Conservation (phyloP, 2,329 filamentous ascomycete species). For the Sclerotiophoma versabilis region DNA sequence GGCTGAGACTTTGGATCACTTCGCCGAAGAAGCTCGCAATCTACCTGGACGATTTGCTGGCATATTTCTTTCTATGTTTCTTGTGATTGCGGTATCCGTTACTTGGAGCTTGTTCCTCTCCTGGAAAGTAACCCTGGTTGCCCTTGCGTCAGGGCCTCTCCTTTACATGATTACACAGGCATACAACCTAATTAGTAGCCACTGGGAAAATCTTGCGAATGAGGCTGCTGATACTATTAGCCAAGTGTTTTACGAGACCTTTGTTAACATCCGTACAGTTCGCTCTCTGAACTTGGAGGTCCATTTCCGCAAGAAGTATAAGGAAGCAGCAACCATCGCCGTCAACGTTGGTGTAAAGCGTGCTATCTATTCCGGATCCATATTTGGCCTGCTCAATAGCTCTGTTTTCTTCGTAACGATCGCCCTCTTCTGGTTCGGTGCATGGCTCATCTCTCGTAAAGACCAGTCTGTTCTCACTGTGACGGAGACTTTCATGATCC, state of each 20-base stretch:
- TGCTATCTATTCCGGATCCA: conserved; percentile 70
- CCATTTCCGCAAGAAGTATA: conserved; percentile 73
- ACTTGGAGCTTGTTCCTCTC: conserved; percentile 76
- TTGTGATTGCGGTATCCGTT: conserved; percentile 74
- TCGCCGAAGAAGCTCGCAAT: conserved; percentile 86
- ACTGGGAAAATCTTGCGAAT: conserved; percentile 76
- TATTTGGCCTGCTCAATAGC: conserved; percentile 81
- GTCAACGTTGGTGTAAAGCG: conserved; percentile 70
- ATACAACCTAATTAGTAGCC: conserved; percentile 70
- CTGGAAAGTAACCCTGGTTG: conserved; percentile 83
- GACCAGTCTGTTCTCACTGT: conserved; percentile 64
- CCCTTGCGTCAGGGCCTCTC: conserved; percentile 71
- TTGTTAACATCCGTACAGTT: conserved; percentile 80
- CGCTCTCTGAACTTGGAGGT: conserved; percentile 75
- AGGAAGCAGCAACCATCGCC: conserved; percentile 58
- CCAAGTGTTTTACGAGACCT: conserved; percentile 74
- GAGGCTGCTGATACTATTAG: conserved; percentile 66
- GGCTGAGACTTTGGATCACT: conserved; percentile 76
- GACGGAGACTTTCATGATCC: conserved; percentile 78
- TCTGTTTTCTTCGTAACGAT: conserved; percentile 76
- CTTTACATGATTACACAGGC: conserved; percentile 70
- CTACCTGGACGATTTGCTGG: conserved; percentile 80
- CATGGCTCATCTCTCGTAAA: conserved; percentile 64
- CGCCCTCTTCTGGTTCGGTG: conserved; percentile 84
- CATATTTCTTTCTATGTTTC: conserved; percentile 68